These are phyloP conservation scores for Aspergillus cavernicola DNA, from an alignment of 495 filamentous ascomycete species.

Conservation along the genomic window DNA sequence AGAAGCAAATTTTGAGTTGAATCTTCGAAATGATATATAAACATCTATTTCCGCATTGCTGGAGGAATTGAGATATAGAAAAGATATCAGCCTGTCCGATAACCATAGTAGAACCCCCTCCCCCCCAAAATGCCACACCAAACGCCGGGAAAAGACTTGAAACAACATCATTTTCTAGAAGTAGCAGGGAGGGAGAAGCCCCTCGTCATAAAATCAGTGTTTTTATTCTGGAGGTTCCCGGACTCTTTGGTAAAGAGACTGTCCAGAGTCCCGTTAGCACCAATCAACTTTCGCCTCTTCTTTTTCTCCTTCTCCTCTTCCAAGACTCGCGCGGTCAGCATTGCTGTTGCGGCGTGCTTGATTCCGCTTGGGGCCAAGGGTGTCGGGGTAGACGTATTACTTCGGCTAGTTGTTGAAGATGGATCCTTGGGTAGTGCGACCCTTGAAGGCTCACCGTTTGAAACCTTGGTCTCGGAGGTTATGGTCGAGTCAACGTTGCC, in stretches of 20 bases:
- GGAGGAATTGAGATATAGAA: not conserved
- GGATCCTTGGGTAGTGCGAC: not conserved
- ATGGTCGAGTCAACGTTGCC: constrained; percentile 24
- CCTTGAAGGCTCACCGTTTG: constrained; percentile 6
- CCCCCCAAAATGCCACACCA: not conserved
- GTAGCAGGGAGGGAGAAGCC: constrained; percentile 61
- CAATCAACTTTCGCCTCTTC: constrained; percentile 69
- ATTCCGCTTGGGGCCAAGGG: constrained; percentile 51
- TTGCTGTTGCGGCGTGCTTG: constrained; percentile 82
- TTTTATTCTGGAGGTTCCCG: constrained; percentile 49
- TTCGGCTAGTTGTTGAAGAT: constrained; percentile 19
- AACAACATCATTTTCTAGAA: constrained; percentile 22
- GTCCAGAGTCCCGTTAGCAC: constrained; percentile 63
- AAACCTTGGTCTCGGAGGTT: constrained; percentile 21
- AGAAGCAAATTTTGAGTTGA: constrained; percentile 15
- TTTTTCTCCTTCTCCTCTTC: constrained; percentile 79
- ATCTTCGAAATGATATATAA: constrained; percentile 4
- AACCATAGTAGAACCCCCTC: not conserved
- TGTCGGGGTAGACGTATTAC: constrained; percentile 29
- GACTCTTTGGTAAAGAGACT: constrained; percentile 61
- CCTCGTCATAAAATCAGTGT: constrained; percentile 73
- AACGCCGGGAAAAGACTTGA: not conserved
- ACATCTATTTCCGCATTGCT: not conserved
- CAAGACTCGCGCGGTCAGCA: constrained; percentile 77
- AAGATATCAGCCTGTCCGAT: constrained; percentile 7